Evolutionary conservation across 2,329 filamentous ascomycete species (phyloP).

Genomic region (Ambrosiella cleistominuta): DNA sequence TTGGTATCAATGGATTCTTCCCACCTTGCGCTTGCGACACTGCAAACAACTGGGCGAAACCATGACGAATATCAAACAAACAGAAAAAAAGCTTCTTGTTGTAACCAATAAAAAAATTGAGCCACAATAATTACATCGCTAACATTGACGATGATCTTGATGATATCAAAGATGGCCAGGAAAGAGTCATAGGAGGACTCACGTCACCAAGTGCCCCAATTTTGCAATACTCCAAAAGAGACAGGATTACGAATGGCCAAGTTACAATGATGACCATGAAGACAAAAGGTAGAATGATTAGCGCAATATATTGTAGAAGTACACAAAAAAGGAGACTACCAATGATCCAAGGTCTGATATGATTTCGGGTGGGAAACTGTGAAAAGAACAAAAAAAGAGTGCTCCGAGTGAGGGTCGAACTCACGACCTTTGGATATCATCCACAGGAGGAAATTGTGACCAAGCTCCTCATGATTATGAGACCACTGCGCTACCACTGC

Average conservation of each 20-base stretch:
- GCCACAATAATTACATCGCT: too few species aligned
- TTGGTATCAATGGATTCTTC: not conserved
- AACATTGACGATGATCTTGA: too few species aligned
- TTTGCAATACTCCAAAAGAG: not conserved
- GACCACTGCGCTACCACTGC: constrained; percentile 14
- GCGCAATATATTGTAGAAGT: not conserved
- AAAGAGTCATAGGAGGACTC: not conserved
- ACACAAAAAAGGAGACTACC: not conserved
- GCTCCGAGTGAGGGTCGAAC: constrained; percentile 14
- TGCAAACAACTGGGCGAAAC: not conserved
- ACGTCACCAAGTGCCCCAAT: not conserved
- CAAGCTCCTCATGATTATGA: constrained; percentile 13
- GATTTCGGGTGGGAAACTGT: not conserved
- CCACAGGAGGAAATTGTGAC: constrained; percentile 1
- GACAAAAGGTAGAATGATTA: not conserved
- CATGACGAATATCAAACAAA: not conserved
- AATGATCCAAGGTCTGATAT: not conserved
- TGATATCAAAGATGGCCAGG: not conserved
- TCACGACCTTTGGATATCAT: constrained; percentile 14
- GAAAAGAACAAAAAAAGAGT: constrained; percentile 3
- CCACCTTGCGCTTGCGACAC: not conserved
- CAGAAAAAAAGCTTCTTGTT: too few species aligned
- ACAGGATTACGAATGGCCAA: too few species aligned
- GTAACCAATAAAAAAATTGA: too few species aligned
- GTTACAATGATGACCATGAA: too few species aligned